Base-by-base conservation (phyloP, 257 asterid species). In the Pogostemon cablin region DNA sequence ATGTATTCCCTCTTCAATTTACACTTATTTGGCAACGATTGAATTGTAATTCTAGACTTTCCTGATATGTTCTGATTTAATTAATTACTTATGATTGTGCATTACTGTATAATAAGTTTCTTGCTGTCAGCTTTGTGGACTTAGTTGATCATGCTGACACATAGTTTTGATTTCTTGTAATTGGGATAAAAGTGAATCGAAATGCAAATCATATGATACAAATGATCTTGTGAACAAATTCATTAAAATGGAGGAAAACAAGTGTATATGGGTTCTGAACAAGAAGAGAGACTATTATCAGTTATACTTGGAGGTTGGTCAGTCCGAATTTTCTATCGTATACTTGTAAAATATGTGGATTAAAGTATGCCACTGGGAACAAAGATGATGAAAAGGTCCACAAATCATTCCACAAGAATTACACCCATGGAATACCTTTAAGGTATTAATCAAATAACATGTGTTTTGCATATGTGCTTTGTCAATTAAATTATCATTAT, bases 281-380 rank as follows among this genome's bases (percentile, higher is more conserved):
- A 92, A 88, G 83, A 92, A 88, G 72, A 81, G 88, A 73, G 90
- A 80, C 47, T 86, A 85, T 64, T 96, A 90, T 3, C 97, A 90
- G 78, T 73, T 84, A 40, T 83, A 80, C 67, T 79, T 92, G 81
- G 97, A 90, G 55, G 72, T 92, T 59, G 96, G 98, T 4, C 95
- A 92, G 75, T 88, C 96, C 32, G 41, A 83, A 88, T 81, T 92
- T 92, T 79, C 75, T 90, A 4, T 53, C 82, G 44, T 88, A 71
- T 50, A 80, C 90, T 8, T 88, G 98, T 62, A 81, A 68, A 32
- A 58, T 71, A 4, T 92, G 98, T 72, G 82, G 89, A 55, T 90
- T 90, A 73, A 79, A 74, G 81, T 92, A 84, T 76, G 80, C 93
- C 73, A 72, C 86, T 25, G 97, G 98, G 7, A 87, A 81, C 53